Evolutionary conservation across 495 filamentous ascomycete species (phyloP).

Genomic region (Sordaria brevicollis): DNA sequence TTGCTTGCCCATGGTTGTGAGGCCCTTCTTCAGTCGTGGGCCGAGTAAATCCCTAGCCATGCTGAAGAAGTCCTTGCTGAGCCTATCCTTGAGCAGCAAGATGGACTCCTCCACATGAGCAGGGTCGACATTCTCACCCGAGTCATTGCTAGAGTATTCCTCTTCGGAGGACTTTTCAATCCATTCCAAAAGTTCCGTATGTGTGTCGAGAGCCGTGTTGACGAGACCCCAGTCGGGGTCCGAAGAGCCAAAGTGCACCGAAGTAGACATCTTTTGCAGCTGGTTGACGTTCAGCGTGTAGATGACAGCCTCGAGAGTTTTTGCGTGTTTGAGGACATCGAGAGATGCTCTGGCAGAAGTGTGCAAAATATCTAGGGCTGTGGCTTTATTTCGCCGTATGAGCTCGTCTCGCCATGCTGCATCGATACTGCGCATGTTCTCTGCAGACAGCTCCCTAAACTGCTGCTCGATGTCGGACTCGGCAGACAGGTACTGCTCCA

Average conservation of each 20-base stretch:
- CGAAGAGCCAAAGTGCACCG: conserved; percentile 26
- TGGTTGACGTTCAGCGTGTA: conserved; percentile 30
- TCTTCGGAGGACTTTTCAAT: conserved; percentile 29
- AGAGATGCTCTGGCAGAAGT: conserved; percentile 29
- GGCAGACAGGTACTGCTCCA: conserved; percentile 38
- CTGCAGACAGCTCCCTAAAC: conserved; percentile 28
- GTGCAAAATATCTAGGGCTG: conserved; percentile 34
- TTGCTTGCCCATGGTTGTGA: conserved; percentile 4
- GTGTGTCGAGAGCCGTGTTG: conserved; percentile 24
- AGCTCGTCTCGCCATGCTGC: conserved; percentile 29
- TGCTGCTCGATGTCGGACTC: conserved; percentile 40
- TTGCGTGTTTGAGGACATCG: conserved; percentile 27
- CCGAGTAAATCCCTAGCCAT: conserved; percentile 26
- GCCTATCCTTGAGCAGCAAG: conserved; percentile 28
- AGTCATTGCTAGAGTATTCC: conserved; percentile 20
- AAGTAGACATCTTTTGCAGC: conserved; percentile 34
- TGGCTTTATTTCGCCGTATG: conserved; percentile 34
- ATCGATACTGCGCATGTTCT: conserved; percentile 24
- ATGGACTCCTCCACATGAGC: conserved; percentile 33
- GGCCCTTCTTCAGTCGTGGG: conserved; percentile 6
- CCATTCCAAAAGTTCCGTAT: conserved; percentile 26
- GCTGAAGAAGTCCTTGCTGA: conserved; percentile 29
- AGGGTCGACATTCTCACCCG: conserved; percentile 15
- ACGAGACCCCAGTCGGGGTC: conserved; percentile 35
- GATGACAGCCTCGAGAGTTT: conserved; percentile 23